Percentiles rank a stretch among this genome's conserved stretches.
These are phyloP conservation scores for Colletotrichum orchidophilum DNA, from an alignment of 2,329 filamentous ascomycete genomes.

Conservation along the genomic window DNA sequence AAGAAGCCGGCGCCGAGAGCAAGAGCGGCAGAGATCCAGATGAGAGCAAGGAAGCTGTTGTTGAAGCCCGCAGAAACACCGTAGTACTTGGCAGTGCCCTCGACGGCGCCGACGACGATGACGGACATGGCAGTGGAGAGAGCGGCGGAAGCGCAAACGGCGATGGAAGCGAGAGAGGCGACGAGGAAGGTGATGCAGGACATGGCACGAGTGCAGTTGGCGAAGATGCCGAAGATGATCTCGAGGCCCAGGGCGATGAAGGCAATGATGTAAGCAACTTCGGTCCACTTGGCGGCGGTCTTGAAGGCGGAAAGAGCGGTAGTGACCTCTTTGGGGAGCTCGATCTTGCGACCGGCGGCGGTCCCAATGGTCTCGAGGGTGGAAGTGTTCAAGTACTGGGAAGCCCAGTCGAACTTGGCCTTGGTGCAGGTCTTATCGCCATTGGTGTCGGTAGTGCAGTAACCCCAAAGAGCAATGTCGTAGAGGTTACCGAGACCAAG, in stretches of 20 bases:
- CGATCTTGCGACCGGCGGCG: conserved; percentile 62
- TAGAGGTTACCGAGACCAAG: conserved; percentile 80
- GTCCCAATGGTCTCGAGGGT: conserved; percentile 62
- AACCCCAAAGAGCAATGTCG: conserved; percentile 86
- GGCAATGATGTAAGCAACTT: conserved; percentile 81
- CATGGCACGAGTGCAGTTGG: conserved; percentile 83
- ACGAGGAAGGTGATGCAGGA: conserved; percentile 85
- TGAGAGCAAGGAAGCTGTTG: conserved; percentile 72
- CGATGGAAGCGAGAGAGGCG: conserved; percentile 66
- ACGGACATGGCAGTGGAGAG: conserved; percentile 80
- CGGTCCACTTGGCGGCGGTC: conserved; percentile 81
- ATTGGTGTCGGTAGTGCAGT: conserved; percentile 73
- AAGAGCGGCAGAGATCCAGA: conserved; percentile 85
- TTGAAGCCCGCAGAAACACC: conserved; percentile 75
- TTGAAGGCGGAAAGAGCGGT: conserved; percentile 78
- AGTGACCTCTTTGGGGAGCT: conserved; percentile 73
- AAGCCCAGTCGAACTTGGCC: conserved; percentile 79
- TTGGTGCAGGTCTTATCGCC: conserved; percentile 73
- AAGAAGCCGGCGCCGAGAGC: conserved; percentile 81
- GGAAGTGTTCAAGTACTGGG: conserved; percentile 74
- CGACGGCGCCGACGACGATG: conserved; percentile 74
- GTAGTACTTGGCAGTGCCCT: conserved; percentile 74
- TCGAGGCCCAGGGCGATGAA: conserved; percentile 75
- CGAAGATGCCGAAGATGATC: conserved; percentile 81
- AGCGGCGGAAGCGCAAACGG: conserved; percentile 70